These are phyloP conservation scores for Leucocoprinus birnbaumii DNA, from an alignment of 768 basidiomycete genomes.

Conservation along the genomic window DNA sequence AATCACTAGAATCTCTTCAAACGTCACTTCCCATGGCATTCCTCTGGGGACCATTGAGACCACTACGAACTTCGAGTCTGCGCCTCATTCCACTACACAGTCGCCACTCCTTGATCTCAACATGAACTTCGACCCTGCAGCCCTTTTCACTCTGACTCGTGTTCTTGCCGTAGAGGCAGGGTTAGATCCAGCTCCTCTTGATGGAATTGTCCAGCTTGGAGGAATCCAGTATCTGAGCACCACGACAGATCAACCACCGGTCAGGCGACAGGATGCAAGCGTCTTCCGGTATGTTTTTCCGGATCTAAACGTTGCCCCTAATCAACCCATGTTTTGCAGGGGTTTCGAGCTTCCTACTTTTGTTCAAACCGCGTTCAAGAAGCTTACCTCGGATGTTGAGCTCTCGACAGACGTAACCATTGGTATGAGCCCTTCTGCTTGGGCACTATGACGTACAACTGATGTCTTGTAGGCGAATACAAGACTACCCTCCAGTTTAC, in stretches of 20 bases:
- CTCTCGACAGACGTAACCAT: conserved; percentile 55
- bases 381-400: conserved; percentile 58
- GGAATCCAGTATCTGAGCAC: conserved; percentile 56
- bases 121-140: conserved; percentile 66
- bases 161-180: conserved; percentile 63
- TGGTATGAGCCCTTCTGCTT: conserved; percentile 32
- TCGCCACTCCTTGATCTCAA: conserved; percentile 58
- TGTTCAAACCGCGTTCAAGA: conserved; percentile 64
- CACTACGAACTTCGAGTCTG: conserved; percentile 43
- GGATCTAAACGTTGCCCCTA: neutral
- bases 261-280: conserved; percentile 35
- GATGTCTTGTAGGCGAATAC: conserved; percentile 50
- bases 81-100: conserved; percentile 50
- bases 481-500: conserved; percentile 58
- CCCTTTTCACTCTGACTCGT: conserved; percentile 73
- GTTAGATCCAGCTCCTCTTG: conserved; percentile 55
- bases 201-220: conserved; percentile 64
- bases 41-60: conserved; percentile 59
- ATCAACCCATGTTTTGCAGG: conserved; percentile 24
- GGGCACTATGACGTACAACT: neutral
- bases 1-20: conserved; percentile 57
- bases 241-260: conserved; percentile 24
- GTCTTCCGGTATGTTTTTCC: conserved; percentile 47
- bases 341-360: conserved; percentile 63
- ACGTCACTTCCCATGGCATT: conserved; percentile 61